Evolutionary conservation across 2,329 filamentous ascomycete genomes (phyloP).

Genomic region (Exophiala calicioides): DNA sequence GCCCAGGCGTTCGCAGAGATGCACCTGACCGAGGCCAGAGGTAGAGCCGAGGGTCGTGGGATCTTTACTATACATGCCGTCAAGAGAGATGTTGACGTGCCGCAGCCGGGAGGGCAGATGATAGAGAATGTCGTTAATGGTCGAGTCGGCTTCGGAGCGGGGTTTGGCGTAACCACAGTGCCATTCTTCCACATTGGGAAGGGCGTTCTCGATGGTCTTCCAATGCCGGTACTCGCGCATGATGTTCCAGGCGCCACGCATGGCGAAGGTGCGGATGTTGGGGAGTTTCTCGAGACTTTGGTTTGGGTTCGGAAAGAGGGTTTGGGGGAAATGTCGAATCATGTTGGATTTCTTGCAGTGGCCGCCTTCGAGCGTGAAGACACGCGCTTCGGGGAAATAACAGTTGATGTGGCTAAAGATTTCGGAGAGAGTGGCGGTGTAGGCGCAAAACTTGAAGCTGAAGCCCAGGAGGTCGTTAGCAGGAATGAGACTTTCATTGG

Average conservation of each 20-base stretch:
- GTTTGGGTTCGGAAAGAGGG: conserved; percentile 32
- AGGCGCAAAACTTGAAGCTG: conserved; percentile 60
- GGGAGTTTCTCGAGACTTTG: conserved; percentile 49
- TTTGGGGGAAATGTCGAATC: conserved; percentile 59
- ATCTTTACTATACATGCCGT: conserved; percentile 70
- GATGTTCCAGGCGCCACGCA: conserved; percentile 76
- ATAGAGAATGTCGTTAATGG: conserved; percentile 65
- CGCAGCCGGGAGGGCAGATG: conserved; percentile 60
- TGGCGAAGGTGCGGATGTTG: conserved; percentile 67
- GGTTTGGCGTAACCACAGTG: conserved; percentile 64
- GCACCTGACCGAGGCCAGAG: conserved; percentile 43
- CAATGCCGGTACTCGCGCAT: conserved; percentile 67
- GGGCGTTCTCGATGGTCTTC: conserved; percentile 58
- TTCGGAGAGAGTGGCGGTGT: conserved; percentile 70
- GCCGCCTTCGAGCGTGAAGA: conserved; percentile 74
- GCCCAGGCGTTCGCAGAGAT: conserved; percentile 67
- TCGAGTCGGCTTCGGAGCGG: conserved; percentile 72
- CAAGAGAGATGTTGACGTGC: conserved; percentile 67
- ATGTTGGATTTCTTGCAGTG: conserved; percentile 74
- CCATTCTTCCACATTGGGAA: conserved; percentile 64
- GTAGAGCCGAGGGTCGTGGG: conserved; percentile 43
- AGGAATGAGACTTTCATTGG: conserved; percentile 20
- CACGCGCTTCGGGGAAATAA: conserved; percentile 61
- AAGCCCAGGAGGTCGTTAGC: conserved; percentile 57
- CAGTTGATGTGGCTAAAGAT: conserved; percentile 65